Evolutionary conservation across 495 filamentous ascomycete genomes (phyloP).

Genomic region (Paragyromitra xinjiangensis): DNA sequence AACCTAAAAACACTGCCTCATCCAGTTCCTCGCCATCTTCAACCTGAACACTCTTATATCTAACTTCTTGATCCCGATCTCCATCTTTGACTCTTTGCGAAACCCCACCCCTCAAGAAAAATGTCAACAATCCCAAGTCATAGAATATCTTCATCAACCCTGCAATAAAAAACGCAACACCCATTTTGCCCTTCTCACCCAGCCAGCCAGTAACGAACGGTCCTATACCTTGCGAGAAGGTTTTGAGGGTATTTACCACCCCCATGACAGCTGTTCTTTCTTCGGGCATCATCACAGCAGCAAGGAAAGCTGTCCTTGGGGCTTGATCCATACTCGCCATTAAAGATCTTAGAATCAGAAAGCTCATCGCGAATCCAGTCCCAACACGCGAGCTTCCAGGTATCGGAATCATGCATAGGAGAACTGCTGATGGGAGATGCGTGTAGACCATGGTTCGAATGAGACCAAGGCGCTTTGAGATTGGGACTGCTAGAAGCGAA

Average conservation of each 20-base stretch:
- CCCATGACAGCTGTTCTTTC: conserved; percentile 85
- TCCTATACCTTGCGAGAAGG: conserved; percentile 68
- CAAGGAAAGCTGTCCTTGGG: conserved; percentile 80
- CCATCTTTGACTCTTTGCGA: conserved; percentile 25
- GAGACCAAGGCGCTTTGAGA: conserved; percentile 79
- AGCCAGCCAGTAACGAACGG: conserved; percentile 76
- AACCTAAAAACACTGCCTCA: conserved; percentile 8
- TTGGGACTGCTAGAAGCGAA: conserved; percentile 76
- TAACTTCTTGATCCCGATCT: conserved; percentile 18
- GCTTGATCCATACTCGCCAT: conserved; percentile 83
- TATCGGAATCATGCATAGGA: conserved; percentile 74
- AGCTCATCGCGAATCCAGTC: conserved; percentile 60
- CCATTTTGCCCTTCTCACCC: conserved; percentile 69
- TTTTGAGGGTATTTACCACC: conserved; percentile 73
- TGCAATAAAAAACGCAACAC: conserved; percentile 75
- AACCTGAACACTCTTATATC: neutral
- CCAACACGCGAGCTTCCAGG: conserved; percentile 66
- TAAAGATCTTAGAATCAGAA: conserved; percentile 75
- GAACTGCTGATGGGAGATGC: conserved; percentile 78
- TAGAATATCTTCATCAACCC: conserved; percentile 75
- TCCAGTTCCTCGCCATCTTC: conserved; percentile 20
- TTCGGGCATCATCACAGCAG: conserved; percentile 72
- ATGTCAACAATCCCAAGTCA: conserved; percentile 75
- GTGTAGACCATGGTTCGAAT: conserved; percentile 88
- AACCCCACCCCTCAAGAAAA: conserved; percentile 59